Evolutionary conservation across 352 stramenopile species (phyloP).

Genomic region (Phytophthora tentaculata): DNA sequence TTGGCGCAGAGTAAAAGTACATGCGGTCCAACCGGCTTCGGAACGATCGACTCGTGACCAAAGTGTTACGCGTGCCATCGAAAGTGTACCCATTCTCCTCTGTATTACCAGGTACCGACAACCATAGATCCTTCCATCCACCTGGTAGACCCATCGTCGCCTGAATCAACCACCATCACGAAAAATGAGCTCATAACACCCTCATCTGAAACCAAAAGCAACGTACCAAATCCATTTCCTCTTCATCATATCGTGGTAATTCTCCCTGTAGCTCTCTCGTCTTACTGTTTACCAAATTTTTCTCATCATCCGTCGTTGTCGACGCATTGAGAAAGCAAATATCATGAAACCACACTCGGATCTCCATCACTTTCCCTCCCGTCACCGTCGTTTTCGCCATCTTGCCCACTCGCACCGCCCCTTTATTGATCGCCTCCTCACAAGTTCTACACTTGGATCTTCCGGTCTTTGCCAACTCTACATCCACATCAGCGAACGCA

Average conservation of each 20-base stretch:
- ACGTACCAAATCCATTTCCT: slow-evolving; percentile 18
- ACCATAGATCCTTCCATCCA: slow-evolving; percentile 76
- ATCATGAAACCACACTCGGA: slow-evolving; percentile 67
- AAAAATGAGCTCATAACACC: background rate
- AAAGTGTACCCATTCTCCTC: slow-evolving; percentile 83
- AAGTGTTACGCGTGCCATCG: slow-evolving; percentile 61
- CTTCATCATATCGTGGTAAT: slow-evolving; percentile 10
- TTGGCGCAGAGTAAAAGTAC: slow-evolving; percentile 59
- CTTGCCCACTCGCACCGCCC: slow-evolving; percentile 56
- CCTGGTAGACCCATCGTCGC: slow-evolving; percentile 56
- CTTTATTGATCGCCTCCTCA: slow-evolving; percentile 51
- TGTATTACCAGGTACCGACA: slow-evolving; percentile 66
- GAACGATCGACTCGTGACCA: slow-evolving; percentile 68
- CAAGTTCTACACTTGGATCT: slow-evolving; percentile 69
- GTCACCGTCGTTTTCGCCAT: slow-evolving; percentile 52
- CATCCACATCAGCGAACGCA: slow-evolving; percentile 44
- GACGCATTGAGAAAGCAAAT: slow-evolving; percentile 49
- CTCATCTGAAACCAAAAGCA: background rate
- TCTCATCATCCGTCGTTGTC: slow-evolving; percentile 46
- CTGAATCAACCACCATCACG: slow-evolving; percentile 7
- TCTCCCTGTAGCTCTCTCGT: slow-evolving; percentile 12
- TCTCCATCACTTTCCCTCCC: slow-evolving; percentile 51
- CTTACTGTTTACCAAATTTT: slow-evolving; percentile 39
- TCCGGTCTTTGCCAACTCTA: slow-evolving; percentile 58
- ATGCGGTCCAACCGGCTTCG: slow-evolving; percentile 80